Evolutionary conservation across 164 flowering plant species (phyloP).

Genomic region (Echeveria elegans): DNA sequence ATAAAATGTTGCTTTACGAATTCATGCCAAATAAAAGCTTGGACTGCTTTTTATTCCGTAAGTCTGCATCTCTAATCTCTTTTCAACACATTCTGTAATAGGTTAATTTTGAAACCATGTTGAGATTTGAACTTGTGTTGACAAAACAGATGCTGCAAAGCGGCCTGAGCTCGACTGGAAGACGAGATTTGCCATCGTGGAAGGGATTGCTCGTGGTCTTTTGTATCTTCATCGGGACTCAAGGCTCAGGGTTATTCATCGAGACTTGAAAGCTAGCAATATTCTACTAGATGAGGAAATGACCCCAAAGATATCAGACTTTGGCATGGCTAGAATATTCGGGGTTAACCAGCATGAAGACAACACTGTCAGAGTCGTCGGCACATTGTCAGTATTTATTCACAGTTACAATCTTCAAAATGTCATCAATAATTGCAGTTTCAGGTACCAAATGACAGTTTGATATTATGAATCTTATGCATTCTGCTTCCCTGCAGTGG

Average conservation of each 20-base stretch:
- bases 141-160: neutral
- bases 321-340: constrained; percentile 8
- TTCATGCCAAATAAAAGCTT: constrained; percentile 74
- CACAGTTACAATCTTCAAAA: too few relatives aligned
- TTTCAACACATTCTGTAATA: neutral
- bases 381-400: neutral
- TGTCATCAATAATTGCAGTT: too few relatives aligned
- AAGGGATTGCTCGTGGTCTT: neutral
- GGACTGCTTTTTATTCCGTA: constrained; percentile 51
- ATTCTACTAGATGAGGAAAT: neutral
- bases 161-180: neutral
- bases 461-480: too few relatives aligned
- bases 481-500: neutral
- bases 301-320: constrained; percentile 3
- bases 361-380: constrained; percentile 3
- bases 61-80: neutral
- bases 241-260: neutral
- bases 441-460: too few relatives aligned
- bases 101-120: too few relatives aligned
- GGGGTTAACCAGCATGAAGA: neutral
- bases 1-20: constrained; percentile 61
- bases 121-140: too few relatives aligned
- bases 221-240: constrained; percentile 3
- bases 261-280: constrained; percentile 2
- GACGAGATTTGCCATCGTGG: neutral